phyloP scores from a whole-genome alignment of 805 yeast species.

The Candida nonsorbophila region DNA sequence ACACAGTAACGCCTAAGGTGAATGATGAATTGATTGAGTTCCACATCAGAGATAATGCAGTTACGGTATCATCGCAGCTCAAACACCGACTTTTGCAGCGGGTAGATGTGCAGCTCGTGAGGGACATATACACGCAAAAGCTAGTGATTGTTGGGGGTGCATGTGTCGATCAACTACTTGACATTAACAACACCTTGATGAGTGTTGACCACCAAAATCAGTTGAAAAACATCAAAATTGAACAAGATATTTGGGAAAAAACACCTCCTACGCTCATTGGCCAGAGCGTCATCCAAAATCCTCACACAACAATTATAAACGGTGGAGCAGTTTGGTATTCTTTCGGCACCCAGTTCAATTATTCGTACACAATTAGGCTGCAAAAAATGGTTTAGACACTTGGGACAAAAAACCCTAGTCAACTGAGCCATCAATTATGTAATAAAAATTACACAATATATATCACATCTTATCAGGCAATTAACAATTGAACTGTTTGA shows the following conservation, averaged over 20 bases:
- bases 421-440: no score
- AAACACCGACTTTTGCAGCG: slow-evolving; percentile 34
- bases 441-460: no score
- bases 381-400: no score
- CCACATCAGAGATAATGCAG: slow-evolving; percentile 10
- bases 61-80: slow-evolving; percentile 10
- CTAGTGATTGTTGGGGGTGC: slow-evolving; percentile 32
- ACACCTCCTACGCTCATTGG: slow-evolving; percentile 52
- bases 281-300: slow-evolving; percentile 31
- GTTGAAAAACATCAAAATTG: slow-evolving; percentile 21
- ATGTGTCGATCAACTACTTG: slow-evolving; percentile 7
- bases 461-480: no score
- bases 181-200: slow-evolving; percentile 5
- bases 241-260: slow-evolving; percentile 30
- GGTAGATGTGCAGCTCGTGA: slow-evolving; percentile 10
- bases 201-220: slow-evolving; percentile 7
- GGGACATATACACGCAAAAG: slow-evolving; percentile 20
- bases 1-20: slow-evolving; percentile 20
- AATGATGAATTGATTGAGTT: slow-evolving; percentile 32
- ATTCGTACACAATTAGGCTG: no score
- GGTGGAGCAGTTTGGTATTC: slow-evolving; percentile 86
- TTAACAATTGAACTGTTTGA: no score
- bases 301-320: slow-evolving; percentile 10
- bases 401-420: no score
- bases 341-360: slow-evolving; percentile 50